Base-by-base conservation (phyloP, 177 flowering plant genomes). In the Vitis hybrid region DNA sequence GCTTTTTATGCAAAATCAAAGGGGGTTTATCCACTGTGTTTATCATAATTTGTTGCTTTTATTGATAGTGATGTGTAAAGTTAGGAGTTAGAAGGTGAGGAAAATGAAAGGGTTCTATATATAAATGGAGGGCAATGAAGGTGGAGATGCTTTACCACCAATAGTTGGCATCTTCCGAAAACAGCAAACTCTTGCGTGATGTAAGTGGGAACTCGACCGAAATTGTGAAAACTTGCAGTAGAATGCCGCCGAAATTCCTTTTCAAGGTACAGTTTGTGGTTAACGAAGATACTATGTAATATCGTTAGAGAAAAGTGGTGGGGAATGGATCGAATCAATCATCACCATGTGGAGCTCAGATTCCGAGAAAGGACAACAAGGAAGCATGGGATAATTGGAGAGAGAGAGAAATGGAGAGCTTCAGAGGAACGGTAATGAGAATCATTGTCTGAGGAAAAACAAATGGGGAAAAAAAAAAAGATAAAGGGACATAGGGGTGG, bases 381-480 rank as follows among this genome's bases (percentile, higher is more conserved):
- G 75, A 84, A 80, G 89, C 72, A 81, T 85, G 80, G 89, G 83
- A 87, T 87, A 72, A 64, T 69, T 75, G 49, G 17, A 61, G 62
- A 60, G 60, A 49, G 65, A 65, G 67, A 63, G 71, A 61, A 54
- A 54, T 51, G 64, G 60, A 73, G 73, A 68, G 75, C 81, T 82
- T 85, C 60, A 67, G 60, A 8, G n/a, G 74, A 79, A 82, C 62
- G 82, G 73, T 71, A 78, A 48, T 51, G 63, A 64, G 81, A 70
- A 82, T 83, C 79, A 70, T 19, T 23, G 34, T 23, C 11, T 61
- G 54, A 56, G 65, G 56, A 59, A 66, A 17, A 34, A 39, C 48
- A 39, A 39, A 39, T 68, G 11, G 57, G 0, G 51, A 15, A 66
- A 66, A 56, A 74, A 64, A 13, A 55, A 32, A 63, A 66, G 3